phyloP scores from a whole-genome alignment of 2,329 filamentous ascomycete genomes.

The Xylaria arbuscula region DNA sequence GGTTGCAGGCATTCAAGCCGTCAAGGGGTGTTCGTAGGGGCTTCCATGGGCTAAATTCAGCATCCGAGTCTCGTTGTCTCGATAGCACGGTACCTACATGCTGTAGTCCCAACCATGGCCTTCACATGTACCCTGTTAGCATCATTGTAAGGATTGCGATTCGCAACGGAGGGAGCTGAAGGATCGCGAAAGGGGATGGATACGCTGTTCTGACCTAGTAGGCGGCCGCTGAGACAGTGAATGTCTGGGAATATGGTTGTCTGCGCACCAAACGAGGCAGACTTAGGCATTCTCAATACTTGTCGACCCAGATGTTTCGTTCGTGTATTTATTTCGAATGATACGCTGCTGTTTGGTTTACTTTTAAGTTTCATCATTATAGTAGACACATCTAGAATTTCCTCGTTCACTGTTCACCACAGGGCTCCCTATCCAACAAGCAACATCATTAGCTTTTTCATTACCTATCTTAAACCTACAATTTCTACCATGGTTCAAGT shows the following conservation, averaged over 20 bases:
- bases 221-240: slow-evolving; percentile 1
- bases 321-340: slow-evolving; percentile 2
- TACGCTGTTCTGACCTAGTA: neutral
- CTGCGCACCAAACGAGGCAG: neutral
- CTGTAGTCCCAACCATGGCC: neutral
- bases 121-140: neutral
- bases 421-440: neutral
- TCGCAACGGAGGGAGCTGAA: neutral
- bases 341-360: neutral
- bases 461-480: neutral
- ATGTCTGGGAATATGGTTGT: slow-evolving; percentile 1
- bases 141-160: neutral
- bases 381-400: slow-evolving; percentile 1
- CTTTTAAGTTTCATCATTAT: neutral
- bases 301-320: neutral
- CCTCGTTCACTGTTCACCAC: neutral
- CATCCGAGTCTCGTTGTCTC: neutral
- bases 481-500: slow-evolving; percentile 3
- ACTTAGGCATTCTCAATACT: neutral
- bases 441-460: neutral
- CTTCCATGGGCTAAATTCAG: neutral
- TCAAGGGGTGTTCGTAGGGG: neutral
- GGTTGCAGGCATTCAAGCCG: slow-evolving; percentile 15
- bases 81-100: neutral
- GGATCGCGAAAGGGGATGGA: neutral